Evolutionary conservation across 2,329 filamentous ascomycete species (phyloP).

Genomic region (Aspergillus brasiliensis): DNA sequence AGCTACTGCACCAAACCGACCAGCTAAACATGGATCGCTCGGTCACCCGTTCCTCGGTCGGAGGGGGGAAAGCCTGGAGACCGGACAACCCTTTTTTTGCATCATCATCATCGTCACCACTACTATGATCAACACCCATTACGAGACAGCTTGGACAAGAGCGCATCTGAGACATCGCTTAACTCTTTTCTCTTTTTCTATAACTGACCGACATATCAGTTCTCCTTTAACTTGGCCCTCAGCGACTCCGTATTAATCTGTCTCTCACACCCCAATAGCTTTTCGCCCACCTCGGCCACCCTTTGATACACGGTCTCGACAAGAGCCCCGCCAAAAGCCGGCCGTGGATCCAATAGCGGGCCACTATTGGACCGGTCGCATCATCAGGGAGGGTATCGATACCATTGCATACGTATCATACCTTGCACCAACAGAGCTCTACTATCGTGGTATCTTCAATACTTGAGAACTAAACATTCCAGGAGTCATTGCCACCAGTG

Average conservation of each 20-base stretch:
- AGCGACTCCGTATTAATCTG: slow-evolving; percentile 10
- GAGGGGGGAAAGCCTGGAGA: slow-evolving; percentile 1
- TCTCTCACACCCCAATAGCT: slow-evolving; percentile 12
- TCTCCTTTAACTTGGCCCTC: neutral
- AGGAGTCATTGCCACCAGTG: neutral
- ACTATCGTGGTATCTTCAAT: neutral
- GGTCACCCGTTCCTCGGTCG: slow-evolving; percentile 15
- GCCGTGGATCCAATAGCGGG: slow-evolving; percentile 5
- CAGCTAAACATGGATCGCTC: slow-evolving; percentile 11
- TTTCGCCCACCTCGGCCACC: slow-evolving; percentile 1
- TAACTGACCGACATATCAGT: neutral
- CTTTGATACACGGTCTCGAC: slow-evolving; percentile 5
- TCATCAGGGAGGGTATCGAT: slow-evolving; percentile 8
- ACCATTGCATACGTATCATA: slow-evolving; percentile 9
- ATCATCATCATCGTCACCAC: slow-evolving; percentile 20
- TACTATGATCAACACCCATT: neutral
- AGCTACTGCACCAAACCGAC: slow-evolving; percentile 7
- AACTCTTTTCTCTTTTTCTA: no score
- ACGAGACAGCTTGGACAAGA: neutral
- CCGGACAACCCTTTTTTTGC: slow-evolving; percentile 14
- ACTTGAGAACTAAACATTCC: no score
- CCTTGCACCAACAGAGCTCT: neutral
- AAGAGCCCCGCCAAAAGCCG: slow-evolving; percentile 10
- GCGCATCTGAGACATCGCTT: neutral
- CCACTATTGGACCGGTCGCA: slow-evolving; percentile 12